Conservation (phyloP, 352 stramenopile species). For the Globisporangium uncinulatum region DNA sequence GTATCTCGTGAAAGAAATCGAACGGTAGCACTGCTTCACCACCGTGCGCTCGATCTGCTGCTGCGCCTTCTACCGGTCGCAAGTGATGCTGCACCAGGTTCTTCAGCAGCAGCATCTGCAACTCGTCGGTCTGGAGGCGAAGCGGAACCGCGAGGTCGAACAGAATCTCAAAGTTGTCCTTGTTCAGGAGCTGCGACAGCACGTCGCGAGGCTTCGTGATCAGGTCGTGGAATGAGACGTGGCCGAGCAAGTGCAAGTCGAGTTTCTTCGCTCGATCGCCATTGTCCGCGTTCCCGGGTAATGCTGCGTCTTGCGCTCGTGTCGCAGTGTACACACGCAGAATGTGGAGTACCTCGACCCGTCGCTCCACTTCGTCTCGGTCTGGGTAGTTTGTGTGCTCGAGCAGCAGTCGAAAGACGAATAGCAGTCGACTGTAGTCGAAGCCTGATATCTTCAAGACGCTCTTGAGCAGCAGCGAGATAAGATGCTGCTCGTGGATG, state of each 20-base stretch:
- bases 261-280: neutral
- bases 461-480: constrained; percentile 48
- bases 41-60: neutral
- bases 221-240: constrained; percentile 62
- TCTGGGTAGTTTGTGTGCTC: constrained; percentile 52
- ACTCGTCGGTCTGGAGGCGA: constrained; percentile 55
- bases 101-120: constrained; percentile 73
- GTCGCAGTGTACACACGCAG: constrained; percentile 24
- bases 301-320: constrained; percentile 1
- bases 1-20: constrained; percentile 24
- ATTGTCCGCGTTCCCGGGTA: neutral
- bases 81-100: constrained; percentile 38
- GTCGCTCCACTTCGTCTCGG: constrained; percentile 52
- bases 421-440: constrained; percentile 68
- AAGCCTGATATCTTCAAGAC: constrained; percentile 40
- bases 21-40: constrained; percentile 10
- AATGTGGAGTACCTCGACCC: constrained; percentile 52
- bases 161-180: constrained; percentile 44
- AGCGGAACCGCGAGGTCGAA: constrained; percentile 44
- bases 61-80: neutral
- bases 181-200: constrained; percentile 34
- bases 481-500: constrained; percentile 65
- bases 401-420: constrained; percentile 66
- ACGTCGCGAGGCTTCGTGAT: constrained; percentile 57
- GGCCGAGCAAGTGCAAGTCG: neutral